Percentiles rank a stretch among this genome's conserved stretches.
These are phyloP conservation scores for Tetrapisispora phaffii DNA, from an alignment of 805 yeast genomes.

Conservation along the genomic window DNA sequence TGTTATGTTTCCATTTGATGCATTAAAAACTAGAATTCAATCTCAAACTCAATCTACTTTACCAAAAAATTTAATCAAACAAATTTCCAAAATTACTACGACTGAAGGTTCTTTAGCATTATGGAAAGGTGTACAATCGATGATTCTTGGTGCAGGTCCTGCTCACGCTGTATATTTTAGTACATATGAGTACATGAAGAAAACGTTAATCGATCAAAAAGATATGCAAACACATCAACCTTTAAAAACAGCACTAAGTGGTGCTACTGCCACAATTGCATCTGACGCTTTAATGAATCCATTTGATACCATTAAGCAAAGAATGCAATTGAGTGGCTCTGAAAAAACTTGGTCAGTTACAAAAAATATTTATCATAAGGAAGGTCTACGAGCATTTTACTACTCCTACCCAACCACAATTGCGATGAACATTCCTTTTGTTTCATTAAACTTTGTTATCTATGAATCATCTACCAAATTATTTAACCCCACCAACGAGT, in stretches of 20 bases:
- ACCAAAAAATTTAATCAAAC: slow-evolving; percentile 43
- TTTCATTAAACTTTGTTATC: slow-evolving; percentile 87
- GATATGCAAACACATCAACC: slow-evolving; percentile 49
- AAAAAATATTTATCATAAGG: slow-evolving; percentile 42
- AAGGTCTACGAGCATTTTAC: slow-evolving; percentile 74
- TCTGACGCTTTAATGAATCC: slow-evolving; percentile 97
- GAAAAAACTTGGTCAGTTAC: slow-evolving; percentile 21
- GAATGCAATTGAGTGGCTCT: slow-evolving; percentile 58
- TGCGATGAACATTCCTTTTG: slow-evolving; percentile 87
- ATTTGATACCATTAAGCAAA: slow-evolving; percentile 88
- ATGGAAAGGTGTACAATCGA: slow-evolving; percentile 92
- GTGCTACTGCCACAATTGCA: slow-evolving; percentile 84
- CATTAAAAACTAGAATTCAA: slow-evolving; percentile 93
- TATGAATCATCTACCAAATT: slow-evolving; percentile 77
- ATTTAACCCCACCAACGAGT: slow-evolving; percentile 68
- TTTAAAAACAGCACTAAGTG: slow-evolving; percentile 75
- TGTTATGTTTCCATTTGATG: slow-evolving; percentile 94
- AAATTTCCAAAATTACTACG: slow-evolving; percentile 69
- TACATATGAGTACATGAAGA: slow-evolving; percentile 70
- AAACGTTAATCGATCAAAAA: slow-evolving; percentile 27
- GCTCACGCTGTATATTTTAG: slow-evolving; percentile 96
- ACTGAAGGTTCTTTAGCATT: slow-evolving; percentile 82
- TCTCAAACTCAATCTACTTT: slow-evolving; percentile 35
- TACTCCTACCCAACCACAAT: slow-evolving; percentile 92
- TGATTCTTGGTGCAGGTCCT: slow-evolving; percentile 94